Base-by-base conservation (phyloP, 139 green algal species). In the Edaphochlamys debaryana region DNA sequence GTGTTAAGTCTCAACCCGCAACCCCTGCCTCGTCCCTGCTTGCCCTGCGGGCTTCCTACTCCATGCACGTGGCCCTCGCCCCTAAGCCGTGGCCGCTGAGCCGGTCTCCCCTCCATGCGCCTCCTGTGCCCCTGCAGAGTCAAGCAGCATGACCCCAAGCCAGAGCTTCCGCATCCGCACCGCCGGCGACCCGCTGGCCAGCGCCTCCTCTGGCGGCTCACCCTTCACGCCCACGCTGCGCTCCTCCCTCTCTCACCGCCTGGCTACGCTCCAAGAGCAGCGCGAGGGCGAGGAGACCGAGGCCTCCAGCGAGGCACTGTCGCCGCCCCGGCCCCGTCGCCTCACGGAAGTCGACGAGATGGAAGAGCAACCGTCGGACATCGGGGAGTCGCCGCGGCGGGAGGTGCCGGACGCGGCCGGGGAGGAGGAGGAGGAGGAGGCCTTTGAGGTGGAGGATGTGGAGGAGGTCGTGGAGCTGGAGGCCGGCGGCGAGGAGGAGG, bases 211-310 rank as follows among this genome's bases (percentile, higher is more conserved):
- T 4, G 64, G 62, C 2, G 76, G 62, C 42, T 82, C 74, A 4
- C 63, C 76, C 42, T 82, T 45, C 17, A 54, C 45, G 45, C 45
- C 45, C 56, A 41, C 38, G 13, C 13, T 73, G 34, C 76, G 76
- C 40, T 36, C 60, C 38, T 48, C 62, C 23, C 32, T 64, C 9
- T 66, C 62, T 0, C 23, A 50, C 25, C 76, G 72, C 32, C 32
- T 85, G 9, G 58, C 56, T 29, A 86, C 80, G 22, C 41, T 80
- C 23, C 56, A 32, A 9, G 40, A 72, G 69, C 54, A 80, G 27
- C 45, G 66, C 34, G 80, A 87, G 56, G 81, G 62, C n/a, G 81
- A 75, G 32, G 71, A 82, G 4, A 17, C 32, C 15, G 80, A 72
- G 41, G 41, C 17, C 78, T 67, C 23, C 63, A 68, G 78, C 66